Evolutionary conservation across 1,139 yeast genomes (phyloP), one percentile per base, ranked within the genome.

Genomic region (Yamadazyma blattariae): DNA sequence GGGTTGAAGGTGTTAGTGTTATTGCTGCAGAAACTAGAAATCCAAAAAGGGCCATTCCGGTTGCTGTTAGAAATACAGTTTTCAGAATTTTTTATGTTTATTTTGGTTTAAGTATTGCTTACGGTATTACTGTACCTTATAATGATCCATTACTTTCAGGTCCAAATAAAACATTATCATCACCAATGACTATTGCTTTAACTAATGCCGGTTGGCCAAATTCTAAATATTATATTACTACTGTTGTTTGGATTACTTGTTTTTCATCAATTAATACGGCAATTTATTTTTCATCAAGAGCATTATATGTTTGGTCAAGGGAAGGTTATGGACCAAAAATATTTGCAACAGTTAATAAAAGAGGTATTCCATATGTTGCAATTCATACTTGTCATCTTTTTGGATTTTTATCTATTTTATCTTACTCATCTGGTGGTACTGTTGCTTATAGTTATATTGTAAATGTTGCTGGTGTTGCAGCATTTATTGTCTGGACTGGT

Each of bases 1-100:
- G 87, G 27, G 71, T 81, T 4, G 87, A 81, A 52, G 65, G 77
- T 12, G 71, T 80, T 33, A 76, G 83, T n/a, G 62, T 81, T 39
- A 78, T 86, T 5, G 82, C 82, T 7, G 85, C 82, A 16, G 86
- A 81, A 54, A 73, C 80, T 22, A 63, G 64, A 44, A 76, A 77
- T 50, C 87, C 87, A 1, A 55, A 64, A 4, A 64, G 71, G 42
- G 68, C 73, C 35, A 77, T 79, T 14, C 70, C 78, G 37, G 69
- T 66, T 40, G 72, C 78, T 3, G 82, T 79, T 3, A 78, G 78
- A 47, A 74, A 73, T 69, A 69, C 71, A 36, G 61, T 66, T 27
- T 37, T 62, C 36, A 48, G 52, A 29, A 44, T 67, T 25, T 67
- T 67, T 43, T 67, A 63, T 41, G 46, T 67, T 25, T 60, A 64